Percentiles rank a stretch among this genome's conserved stretches.
These are phyloP conservation scores for Phlyctochytrium bullatum DNA, from an alignment of 192 early-diverging fungal genomes.

Conservation along the genomic window DNA sequence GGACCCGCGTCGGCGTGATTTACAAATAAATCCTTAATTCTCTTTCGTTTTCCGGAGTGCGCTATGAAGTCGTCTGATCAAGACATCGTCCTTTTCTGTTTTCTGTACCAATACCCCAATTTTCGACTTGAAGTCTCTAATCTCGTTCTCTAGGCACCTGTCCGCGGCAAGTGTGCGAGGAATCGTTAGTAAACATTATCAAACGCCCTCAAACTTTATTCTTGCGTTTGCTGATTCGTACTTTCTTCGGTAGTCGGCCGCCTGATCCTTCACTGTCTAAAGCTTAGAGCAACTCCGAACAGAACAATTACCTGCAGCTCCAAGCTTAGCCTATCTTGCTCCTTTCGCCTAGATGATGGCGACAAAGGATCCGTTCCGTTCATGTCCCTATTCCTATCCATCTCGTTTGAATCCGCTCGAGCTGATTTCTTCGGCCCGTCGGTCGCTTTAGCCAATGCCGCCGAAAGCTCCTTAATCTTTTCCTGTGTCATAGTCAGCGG, in stretches of 20 bases:
- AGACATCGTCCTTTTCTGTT: slow-evolving; percentile 13
- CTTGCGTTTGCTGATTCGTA: slow-evolving; percentile 12
- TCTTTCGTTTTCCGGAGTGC: not conserved
- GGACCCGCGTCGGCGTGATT: not conserved
- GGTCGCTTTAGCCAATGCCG: not conserved
- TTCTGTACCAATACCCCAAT: slow-evolving; percentile 15
- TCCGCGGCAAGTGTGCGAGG: no score
- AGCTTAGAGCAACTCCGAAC: no score
- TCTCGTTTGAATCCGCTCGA: no score
- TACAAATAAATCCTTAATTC: no score
- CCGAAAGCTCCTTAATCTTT: slow-evolving; percentile 15
- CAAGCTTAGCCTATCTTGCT: not conserved
- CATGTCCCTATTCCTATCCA: no score
- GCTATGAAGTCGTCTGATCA: not conserved
- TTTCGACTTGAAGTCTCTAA: slow-evolving; percentile 18
- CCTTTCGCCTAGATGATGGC: not conserved
- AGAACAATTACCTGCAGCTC: no score
- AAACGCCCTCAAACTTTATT: no score
- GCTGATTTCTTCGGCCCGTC: no score
- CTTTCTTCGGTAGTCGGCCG: not conserved
- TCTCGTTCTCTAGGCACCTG: slow-evolving; percentile 16
- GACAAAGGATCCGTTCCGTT: no score
- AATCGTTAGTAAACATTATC: no score
- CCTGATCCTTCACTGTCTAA: no score
- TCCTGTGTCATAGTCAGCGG: slow-evolving; percentile 5